A percentile compares a stretch with the other conserved stretches of the same genome.
Evolutionary conservation across 768 basidiomycete genomes (phyloP).

Genomic region (Kwoniella sp.): DNA sequence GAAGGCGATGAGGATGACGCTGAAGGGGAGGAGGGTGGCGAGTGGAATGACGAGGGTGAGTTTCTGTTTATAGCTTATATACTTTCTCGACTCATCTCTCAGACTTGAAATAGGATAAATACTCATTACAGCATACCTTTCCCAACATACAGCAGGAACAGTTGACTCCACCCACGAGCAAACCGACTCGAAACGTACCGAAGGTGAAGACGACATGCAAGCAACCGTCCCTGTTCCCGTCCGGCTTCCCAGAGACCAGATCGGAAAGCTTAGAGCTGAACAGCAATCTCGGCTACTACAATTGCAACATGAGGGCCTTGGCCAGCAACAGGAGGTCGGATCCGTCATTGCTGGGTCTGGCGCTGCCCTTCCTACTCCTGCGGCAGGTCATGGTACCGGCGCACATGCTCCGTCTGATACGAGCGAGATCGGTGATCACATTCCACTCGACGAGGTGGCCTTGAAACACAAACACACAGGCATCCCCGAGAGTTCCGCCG

Average conservation of each 20-base stretch:
- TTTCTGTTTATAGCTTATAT: background rate
- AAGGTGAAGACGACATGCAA: slow-evolving; percentile 16
- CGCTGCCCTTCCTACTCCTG: slow-evolving; percentile 10
- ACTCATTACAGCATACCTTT: background rate
- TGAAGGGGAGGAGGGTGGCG: slow-evolving; percentile 11
- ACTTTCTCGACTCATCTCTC: background rate
- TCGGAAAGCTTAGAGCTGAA: background rate
- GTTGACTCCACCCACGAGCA: slow-evolving; percentile 5
- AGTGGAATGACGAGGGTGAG: slow-evolving; percentile 24
- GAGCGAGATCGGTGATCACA: background rate
- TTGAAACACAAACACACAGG: background rate
- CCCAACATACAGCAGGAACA: slow-evolving; percentile 9
- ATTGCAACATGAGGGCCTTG: slow-evolving; percentile 5
- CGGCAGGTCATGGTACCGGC: background rate
- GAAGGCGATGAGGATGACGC: background rate
- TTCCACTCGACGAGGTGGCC: background rate
- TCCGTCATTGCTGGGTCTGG: background rate
- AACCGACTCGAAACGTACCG: slow-evolving; percentile 8
- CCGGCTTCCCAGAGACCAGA: background rate
- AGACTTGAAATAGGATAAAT: too few species aligned
- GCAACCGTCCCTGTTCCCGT: slow-evolving; percentile 11
- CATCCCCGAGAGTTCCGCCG: background rate
- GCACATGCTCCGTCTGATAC: background rate
- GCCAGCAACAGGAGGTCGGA: background rate
- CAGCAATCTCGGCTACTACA: background rate